A percentile compares a stretch with the other conserved stretches of the same genome.
Conservation (phyloP, 257 asterid species). For the Forsythia suspensa region DNA sequence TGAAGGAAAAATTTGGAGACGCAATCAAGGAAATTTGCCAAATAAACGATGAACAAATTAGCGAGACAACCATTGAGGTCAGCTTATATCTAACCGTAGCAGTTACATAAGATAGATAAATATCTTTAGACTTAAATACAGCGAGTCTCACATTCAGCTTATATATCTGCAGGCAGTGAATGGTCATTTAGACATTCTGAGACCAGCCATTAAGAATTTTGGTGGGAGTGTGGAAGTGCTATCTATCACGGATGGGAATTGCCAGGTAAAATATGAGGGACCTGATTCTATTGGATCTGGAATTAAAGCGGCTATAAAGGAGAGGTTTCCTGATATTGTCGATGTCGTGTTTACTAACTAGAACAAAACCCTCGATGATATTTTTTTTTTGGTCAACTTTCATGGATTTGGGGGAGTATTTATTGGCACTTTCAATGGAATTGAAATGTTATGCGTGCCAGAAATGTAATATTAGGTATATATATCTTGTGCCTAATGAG, state of each 20-base stretch:
- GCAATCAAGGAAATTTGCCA: conserved; percentile 76
- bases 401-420: neutral
- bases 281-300: conserved; percentile 91
- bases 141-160: neutral
- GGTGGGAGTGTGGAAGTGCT: conserved; percentile 85
- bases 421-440: neutral
- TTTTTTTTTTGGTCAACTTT: no score
- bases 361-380: no score
- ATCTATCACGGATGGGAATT: conserved; percentile 62
- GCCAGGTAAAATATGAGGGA: conserved; percentile 66
- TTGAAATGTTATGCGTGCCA: neutral
- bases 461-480: no score
- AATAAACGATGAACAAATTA: conserved; percentile 49
- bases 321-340: conserved; percentile 76
- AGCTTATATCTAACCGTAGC: conserved; percentile 7
- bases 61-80: conserved; percentile 64
- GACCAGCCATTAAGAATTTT: conserved; percentile 87
- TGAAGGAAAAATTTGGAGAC: conserved; percentile 88
- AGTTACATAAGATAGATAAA: neutral
- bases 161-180: conserved; percentile 65
- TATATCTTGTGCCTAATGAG: neutral
- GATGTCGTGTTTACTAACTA: conserved; percentile 63
- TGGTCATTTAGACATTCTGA: conserved; percentile 67
- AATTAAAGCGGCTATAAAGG: conserved; percentile 90
- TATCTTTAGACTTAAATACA: neutral